Percentiles rank a stretch among this genome's conserved stretches.
These are phyloP conservation scores for Mucor ambiguus DNA, from an alignment of 371 early-diverging fungal species.

Conservation along the genomic window DNA sequence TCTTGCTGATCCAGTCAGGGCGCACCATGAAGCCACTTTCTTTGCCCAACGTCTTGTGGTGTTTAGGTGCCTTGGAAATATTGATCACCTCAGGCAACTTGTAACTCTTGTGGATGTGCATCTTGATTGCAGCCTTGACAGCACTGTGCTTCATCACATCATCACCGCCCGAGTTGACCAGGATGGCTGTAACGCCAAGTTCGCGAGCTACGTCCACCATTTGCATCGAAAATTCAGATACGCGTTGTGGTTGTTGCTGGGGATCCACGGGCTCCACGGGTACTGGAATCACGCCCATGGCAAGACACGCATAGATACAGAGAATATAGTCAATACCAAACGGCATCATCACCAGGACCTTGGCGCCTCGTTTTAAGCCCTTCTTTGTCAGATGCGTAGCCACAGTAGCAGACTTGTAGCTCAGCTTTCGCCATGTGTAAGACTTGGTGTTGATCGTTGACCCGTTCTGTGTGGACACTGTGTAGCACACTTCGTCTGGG, in stretches of 20 bases:
- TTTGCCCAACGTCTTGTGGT: constrained; percentile 54
- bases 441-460: constrained; percentile 57
- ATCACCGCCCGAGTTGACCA: constrained; percentile 69
- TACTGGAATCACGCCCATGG: constrained; percentile 75
- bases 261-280: constrained; percentile 72
- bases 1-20: constrained; percentile 42
- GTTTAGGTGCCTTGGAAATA: constrained; percentile 60
- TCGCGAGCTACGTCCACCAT: constrained; percentile 65
- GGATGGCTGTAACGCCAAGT: constrained; percentile 56
- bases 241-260: constrained; percentile 42
- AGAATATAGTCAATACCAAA: constrained; percentile 75
- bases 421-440: constrained; percentile 72
- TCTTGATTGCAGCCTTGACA: constrained; percentile 41
- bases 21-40: constrained; percentile 57
- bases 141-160: constrained; percentile 62
- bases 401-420: constrained; percentile 64
- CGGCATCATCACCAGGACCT: constrained; percentile 70
- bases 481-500: constrained; percentile 68
- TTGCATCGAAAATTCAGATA: constrained; percentile 69
- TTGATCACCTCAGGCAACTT: constrained; percentile 55
- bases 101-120: constrained; percentile 22
- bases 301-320: constrained; percentile 82
- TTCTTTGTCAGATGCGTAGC: constrained; percentile 66
- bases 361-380: constrained; percentile 57
- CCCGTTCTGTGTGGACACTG: constrained; percentile 16